These are phyloP conservation scores for Claviceps pusilla DNA, from an alignment of 2,329 filamentous ascomycete genomes.

Conservation along the genomic window DNA sequence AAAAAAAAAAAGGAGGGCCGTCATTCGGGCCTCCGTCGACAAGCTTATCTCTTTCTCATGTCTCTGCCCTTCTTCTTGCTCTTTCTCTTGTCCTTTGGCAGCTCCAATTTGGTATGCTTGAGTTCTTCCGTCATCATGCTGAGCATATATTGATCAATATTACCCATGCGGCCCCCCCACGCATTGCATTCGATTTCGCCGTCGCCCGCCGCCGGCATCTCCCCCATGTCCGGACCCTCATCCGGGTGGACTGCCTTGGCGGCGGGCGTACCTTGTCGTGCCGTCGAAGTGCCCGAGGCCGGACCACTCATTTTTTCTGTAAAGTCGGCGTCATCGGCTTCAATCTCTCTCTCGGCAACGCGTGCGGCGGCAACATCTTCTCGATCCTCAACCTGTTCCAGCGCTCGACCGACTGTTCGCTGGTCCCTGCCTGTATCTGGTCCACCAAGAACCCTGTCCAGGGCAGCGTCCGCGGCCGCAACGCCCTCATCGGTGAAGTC, in stretches of 20 bases:
- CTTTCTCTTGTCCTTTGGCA: slow-evolving; percentile 51
- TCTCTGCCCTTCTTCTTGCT: slow-evolving; percentile 45
- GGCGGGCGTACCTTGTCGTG: slow-evolving; percentile 36
- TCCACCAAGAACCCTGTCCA: slow-evolving; percentile 69
- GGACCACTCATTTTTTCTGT: slow-evolving; percentile 43
- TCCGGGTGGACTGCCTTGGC: slow-evolving; percentile 19
- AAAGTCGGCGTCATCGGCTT: slow-evolving; percentile 76
- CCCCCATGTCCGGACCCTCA: slow-evolving; percentile 18
- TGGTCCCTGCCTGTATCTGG: slow-evolving; percentile 46
- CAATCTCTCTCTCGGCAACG: slow-evolving; percentile 75
- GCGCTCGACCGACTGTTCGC: slow-evolving; percentile 50
- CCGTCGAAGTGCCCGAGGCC: slow-evolving; percentile 34
- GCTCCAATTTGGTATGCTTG: slow-evolving; percentile 42
- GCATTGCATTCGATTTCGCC: slow-evolving; percentile 40
- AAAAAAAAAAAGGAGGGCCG: too few relatives aligned
- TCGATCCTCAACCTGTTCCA: slow-evolving; percentile 81
- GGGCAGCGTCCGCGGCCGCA: slow-evolving; percentile 63
- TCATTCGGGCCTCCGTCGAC: neutral
- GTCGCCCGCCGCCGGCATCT: slow-evolving; percentile 10
- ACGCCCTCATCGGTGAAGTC: slow-evolving; percentile 36
- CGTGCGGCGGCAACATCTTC: slow-evolving; percentile 85
- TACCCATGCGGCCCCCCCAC: slow-evolving; percentile 40
- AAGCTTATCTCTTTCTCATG: slow-evolving; percentile 30
- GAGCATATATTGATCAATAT: slow-evolving; percentile 65
- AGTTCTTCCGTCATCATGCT: slow-evolving; percentile 49